phyloP scores from a whole-genome alignment of 75 land plant genomes.

The Pinus tabuliformis region DNA sequence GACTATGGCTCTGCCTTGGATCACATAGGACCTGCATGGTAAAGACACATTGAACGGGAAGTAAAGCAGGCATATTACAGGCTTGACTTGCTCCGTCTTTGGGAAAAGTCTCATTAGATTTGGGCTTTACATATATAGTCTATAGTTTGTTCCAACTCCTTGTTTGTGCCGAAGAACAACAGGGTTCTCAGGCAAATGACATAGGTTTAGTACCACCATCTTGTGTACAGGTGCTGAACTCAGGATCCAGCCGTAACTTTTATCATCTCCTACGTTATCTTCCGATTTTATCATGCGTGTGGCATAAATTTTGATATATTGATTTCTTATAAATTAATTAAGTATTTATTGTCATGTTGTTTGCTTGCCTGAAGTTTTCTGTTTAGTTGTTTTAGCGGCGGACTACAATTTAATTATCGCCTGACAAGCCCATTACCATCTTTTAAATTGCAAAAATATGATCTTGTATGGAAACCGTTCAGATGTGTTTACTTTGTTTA shows the following conservation, averaged over 20 bases:
- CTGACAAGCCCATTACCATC: no score
- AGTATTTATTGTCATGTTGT: neutral
- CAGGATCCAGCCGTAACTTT: neutral
- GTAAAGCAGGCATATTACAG: neutral
- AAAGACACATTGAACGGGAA: neutral
- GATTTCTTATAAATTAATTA: neutral
- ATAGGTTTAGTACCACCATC: neutral
- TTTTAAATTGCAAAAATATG: no score
- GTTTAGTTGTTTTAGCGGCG: neutral
- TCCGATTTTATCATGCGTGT: conserved; percentile 5
- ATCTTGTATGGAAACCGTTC: no score
- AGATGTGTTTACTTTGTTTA: no score
- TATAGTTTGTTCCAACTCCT: neutral
- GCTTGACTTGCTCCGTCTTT: neutral
- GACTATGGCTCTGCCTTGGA: neutral
- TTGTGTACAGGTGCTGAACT: neutral
- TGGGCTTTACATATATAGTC: neutral
- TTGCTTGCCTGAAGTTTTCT: neutral
- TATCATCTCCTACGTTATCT: neutral
- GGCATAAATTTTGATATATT: neutral
- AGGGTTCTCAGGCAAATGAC: neutral
- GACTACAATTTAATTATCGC: neutral
- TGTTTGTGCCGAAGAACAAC: neutral
- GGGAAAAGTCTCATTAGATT: neutral
- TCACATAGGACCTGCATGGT: conserved; percentile 2